Evolutionary conservation across 2,329 filamentous ascomycete species (phyloP).

Genomic region (Arthrocladium fulminans): DNA sequence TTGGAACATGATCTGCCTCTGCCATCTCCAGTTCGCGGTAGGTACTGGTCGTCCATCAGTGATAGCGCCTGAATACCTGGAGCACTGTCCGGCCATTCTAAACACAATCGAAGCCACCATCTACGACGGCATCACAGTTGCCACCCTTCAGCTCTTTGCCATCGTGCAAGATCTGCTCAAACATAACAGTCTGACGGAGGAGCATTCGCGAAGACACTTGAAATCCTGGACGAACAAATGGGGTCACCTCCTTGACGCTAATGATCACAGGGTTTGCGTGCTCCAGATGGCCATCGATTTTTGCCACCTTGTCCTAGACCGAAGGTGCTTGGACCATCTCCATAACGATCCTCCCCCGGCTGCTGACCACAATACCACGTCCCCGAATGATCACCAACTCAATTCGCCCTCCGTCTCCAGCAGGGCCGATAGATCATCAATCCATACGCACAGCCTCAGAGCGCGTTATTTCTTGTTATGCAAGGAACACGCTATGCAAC

Average conservation of each 20-base stretch:
- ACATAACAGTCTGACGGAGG: conserved; percentile 7
- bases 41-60: conserved; percentile 8
- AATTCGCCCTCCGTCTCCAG: conserved; percentile 8
- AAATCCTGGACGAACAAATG: conserved; percentile 9
- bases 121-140: conserved; percentile 6
- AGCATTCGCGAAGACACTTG: conserved; percentile 5
- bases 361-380: conserved; percentile 1
- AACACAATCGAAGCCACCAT: conserved; percentile 9
- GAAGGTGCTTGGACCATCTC: conserved; percentile 7
- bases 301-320: conserved; percentile 8
- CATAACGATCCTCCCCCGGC: not conserved
- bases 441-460: conserved; percentile 1
- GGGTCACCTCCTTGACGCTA: conserved; percentile 8
- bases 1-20: conserved; percentile 10
- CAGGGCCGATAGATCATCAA: conserved; percentile 5
- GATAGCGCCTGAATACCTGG: conserved; percentile 8
- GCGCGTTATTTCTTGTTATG: conserved; percentile 5
- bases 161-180: conserved; percentile 8
- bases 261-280: conserved; percentile 6
- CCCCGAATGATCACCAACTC: conserved; percentile 1
- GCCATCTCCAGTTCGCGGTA: conserved; percentile 8
- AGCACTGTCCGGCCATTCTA: conserved; percentile 7
- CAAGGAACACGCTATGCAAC: conserved; percentile 7
- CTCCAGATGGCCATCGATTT: conserved; percentile 9
- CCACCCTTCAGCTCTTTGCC: conserved; percentile 4